Base-by-base conservation (phyloP, 2,329 filamentous ascomycete species). In the Geoglossum cookeanum region DNA sequence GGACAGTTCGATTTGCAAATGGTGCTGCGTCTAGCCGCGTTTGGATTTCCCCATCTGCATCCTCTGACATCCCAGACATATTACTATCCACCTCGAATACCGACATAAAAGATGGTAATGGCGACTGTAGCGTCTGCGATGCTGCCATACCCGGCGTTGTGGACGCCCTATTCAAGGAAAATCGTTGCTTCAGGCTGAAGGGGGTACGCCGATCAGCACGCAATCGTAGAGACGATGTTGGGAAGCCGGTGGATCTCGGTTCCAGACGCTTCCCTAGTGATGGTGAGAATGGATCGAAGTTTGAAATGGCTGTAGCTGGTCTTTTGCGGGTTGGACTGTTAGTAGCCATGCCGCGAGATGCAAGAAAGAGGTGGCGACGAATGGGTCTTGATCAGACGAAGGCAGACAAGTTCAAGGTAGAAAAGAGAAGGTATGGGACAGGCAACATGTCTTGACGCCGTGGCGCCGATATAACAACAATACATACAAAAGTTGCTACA, bases 51-150 rank as follows among this genome's bases (percentile, higher is more conserved):
- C 15, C 22, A 52, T 52, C 49, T 53, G 30, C 32, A 17, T 53
- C 49, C 4, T 53, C 49, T n/a, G 11, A 8, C 48, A 52, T 52
- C 32, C 48, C 48, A 33, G 48, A 22, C 42, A 63, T 64, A 58
- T 63, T 68, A 57, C 67, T 60, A 65, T 84, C 80, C 62, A 83
- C 75, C 67, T 82, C 81, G 72, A 84, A 85, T 58, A 87, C 83
- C 58, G 83, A 83, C 82, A 85, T 85, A 65, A 87, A 85, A 27
- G 83, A 81, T 66, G 83, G 83, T 75, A 87, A 83, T 68, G 65
- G 67, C 9, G 55, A 33, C 8, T 48, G 55, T 15, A 51, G 29
- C 13, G 47, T 37, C 37, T 53, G 49, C 9, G 49, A 37, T 32
- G 30, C 30, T 13, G n/a, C 30, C 49, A 37, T 53, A 27, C 35